Evolutionary conservation across 805 yeast species (phyloP).

Genomic region (Yamadazyma ubonensis): DNA sequence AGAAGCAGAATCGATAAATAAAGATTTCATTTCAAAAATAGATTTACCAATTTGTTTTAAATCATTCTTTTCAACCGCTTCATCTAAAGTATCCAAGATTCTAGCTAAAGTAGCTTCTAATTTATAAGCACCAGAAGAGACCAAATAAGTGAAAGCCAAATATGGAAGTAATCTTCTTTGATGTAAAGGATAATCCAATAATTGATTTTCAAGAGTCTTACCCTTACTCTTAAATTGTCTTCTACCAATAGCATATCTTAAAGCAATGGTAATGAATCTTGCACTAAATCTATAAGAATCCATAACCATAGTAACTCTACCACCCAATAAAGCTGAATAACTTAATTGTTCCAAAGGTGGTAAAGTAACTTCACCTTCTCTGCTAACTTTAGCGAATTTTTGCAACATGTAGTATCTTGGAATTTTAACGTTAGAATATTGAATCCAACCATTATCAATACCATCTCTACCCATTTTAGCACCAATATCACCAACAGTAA

Average conservation of each 20-base stretch:
- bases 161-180: constrained; percentile 46
- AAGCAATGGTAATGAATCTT: constrained; percentile 42
- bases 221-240: constrained; percentile 42
- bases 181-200: constrained; percentile 45
- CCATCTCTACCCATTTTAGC: constrained; percentile 51
- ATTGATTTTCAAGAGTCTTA: constrained; percentile 35
- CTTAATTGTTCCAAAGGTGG: constrained; percentile 48
- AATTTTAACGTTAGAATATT: constrained; percentile 42
- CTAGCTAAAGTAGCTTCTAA: constrained; percentile 33
- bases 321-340: constrained; percentile 43
- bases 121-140: constrained; percentile 38
- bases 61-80: constrained; percentile 35
- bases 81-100: constrained; percentile 34
- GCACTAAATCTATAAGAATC: constrained; percentile 45
- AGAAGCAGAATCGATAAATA: constrained; percentile 45
- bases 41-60: constrained; percentile 29
- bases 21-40: constrained; percentile 39
- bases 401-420: constrained; percentile 49
- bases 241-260: constrained; percentile 46
- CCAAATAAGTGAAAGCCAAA: constrained; percentile 41
- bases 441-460: constrained; percentile 50
- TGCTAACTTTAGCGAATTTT: constrained; percentile 40
- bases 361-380: constrained; percentile 39
- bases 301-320: constrained; percentile 45
- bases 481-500: constrained; percentile 47